Conservation (phyloP, 345 rosid genomes). For the Cardamine occulta region DNA sequence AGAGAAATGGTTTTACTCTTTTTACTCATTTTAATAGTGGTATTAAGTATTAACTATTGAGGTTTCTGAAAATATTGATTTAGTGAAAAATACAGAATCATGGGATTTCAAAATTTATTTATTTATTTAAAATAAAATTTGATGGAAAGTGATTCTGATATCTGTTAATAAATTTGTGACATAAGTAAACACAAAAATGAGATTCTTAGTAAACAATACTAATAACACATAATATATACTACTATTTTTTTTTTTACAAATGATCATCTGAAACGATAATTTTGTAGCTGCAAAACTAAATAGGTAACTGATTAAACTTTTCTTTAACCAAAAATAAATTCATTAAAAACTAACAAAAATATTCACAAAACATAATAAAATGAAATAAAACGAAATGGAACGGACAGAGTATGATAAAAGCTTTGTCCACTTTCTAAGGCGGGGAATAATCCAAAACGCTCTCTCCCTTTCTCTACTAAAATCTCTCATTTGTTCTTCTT, state of each 20-base stretch:
- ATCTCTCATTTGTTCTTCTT: neutral
- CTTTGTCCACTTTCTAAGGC: slow-evolving; percentile 35
- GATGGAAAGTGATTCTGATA: neutral
- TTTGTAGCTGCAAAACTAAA: neutral
- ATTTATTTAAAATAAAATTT: too few species aligned
- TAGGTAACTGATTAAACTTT: neutral
- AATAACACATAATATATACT: too few species aligned
- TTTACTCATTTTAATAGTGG: neutral
- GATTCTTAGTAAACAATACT: too few species aligned
- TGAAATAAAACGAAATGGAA: slow-evolving; percentile 43
- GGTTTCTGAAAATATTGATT: neutral
- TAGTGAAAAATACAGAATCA: neutral
- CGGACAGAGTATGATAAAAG: slow-evolving; percentile 27
- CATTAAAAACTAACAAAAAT: neutral
- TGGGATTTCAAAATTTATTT: neutral
- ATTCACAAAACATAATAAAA: neutral
- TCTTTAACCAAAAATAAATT: neutral
- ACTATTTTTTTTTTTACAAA: too few species aligned
- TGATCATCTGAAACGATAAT: neutral
- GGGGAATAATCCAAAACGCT: too few species aligned
- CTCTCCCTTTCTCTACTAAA: slow-evolving; percentile 1
- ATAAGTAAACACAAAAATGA: too few species aligned
- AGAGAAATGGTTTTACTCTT: neutral
- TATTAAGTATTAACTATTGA: too few species aligned
- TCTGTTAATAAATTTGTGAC: too few species aligned